Evolutionary conservation across 306 rosid genomes (phyloP).

Genomic region (Quillaja saponaria): DNA sequence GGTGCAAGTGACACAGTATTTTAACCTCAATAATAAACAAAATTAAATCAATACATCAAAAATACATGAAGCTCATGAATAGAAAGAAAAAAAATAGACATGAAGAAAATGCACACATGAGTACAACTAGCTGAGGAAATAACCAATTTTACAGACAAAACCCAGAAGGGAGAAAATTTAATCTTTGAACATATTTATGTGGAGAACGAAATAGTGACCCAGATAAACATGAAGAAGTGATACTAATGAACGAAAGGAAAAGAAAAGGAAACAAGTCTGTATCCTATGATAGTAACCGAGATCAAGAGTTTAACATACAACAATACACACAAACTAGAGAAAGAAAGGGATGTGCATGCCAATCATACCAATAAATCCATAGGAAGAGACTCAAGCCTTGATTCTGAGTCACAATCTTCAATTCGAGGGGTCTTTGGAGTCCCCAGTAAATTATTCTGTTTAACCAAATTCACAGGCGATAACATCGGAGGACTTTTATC

Average conservation of each 20-base stretch:
- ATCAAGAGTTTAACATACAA: no score
- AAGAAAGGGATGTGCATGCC: no score
- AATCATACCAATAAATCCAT: constrained; percentile 74
- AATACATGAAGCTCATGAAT: not conserved
- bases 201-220: no score
- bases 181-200: no score
- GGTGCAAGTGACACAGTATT: constrained; percentile 83
- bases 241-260: no score
- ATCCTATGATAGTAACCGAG: no score
- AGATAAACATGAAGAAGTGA: no score
- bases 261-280: no score
- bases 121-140: not conserved
- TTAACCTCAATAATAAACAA: constrained; percentile 59
- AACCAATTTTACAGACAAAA: no score
- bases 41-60: constrained; percentile 32
- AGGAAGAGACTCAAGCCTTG: constrained; percentile 81
- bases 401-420: constrained; percentile 59
- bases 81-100: not conserved
- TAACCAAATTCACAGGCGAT: constrained; percentile 70
- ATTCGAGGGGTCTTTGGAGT: constrained; percentile 69
- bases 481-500: constrained; percentile 71
- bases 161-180: no score
- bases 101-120: not conserved
- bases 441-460: constrained; percentile 45
- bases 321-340: no score